phyloP scores from a whole-genome alignment of 2,329 filamentous ascomycete species.

The Fusarium sp. region DNA sequence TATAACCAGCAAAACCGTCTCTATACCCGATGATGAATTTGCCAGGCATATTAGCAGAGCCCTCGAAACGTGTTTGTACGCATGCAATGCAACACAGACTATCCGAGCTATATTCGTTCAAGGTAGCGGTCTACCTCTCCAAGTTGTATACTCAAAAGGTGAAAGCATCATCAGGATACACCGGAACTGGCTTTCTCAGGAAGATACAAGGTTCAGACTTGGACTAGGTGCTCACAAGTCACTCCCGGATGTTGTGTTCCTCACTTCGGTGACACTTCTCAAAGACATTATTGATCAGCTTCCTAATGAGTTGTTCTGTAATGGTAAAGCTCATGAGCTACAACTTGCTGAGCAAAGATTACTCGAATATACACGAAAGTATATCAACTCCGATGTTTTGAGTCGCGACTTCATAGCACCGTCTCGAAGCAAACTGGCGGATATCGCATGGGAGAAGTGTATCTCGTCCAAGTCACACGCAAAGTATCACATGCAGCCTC shows the following conservation, averaged over 20 bases:
- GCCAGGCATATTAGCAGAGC: constrained; percentile 1
- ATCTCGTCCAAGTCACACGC: too few relatives aligned
- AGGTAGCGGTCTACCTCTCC: background rate
- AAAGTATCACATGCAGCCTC: too few relatives aligned
- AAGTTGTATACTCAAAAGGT: background rate
- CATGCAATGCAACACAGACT: background rate
- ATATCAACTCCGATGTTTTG: background rate
- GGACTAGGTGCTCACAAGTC: too few relatives aligned
- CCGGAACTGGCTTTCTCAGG: too few relatives aligned
- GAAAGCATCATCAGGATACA: too few relatives aligned
- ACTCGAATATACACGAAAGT: background rate
- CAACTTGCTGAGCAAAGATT: constrained; percentile 5
- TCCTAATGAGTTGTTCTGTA: too few relatives aligned
- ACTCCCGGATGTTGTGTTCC: too few relatives aligned
- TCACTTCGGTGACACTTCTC: too few relatives aligned
- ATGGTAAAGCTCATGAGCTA: too few relatives aligned
- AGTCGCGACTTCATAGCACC: background rate
- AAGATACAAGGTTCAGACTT: too few relatives aligned
- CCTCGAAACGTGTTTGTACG: constrained; percentile 11
- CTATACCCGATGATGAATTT: constrained; percentile 1
- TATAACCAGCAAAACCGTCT: background rate
- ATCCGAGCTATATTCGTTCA: constrained; percentile 5
- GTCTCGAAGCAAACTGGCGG: background rate
- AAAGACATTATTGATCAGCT: too few relatives aligned
- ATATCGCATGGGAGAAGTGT: background rate